Conservation (phyloP, 768 basidiomycete species). For the Suillus cothurnatus region DNA sequence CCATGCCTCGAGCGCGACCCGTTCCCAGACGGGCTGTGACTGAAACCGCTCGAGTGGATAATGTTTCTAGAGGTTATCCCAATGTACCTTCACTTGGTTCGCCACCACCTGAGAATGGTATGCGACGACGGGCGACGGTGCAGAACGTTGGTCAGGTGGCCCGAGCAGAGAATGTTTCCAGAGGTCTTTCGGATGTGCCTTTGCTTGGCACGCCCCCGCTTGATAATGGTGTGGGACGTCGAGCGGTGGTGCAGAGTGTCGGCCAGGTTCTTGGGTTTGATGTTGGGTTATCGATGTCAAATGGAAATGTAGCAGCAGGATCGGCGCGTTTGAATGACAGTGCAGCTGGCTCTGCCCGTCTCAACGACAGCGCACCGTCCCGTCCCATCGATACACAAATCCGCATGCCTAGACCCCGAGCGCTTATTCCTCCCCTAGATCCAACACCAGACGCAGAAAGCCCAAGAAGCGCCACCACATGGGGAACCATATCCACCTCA, state of each 20-base stretch:
- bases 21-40: conserved; percentile 27
- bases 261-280: conserved; percentile 21
- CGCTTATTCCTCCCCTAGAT: conserved; percentile 16
- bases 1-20: conserved; percentile 21
- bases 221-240: conserved; percentile 20
- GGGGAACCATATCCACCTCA: conserved; percentile 37
- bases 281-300: conserved; percentile 10
- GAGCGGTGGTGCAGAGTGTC: conserved; percentile 16
- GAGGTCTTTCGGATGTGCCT: conserved; percentile 20
- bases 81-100: conserved; percentile 15
- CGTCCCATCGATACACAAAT: not conserved
- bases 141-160: conserved; percentile 20
- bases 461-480: conserved; percentile 37
- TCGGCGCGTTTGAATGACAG: conserved; percentile 14
- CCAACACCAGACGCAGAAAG: conserved; percentile 23
- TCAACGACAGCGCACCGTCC: not conserved
- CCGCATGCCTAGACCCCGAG: conserved; percentile 1
- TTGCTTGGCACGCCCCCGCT: conserved; percentile 12
- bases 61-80: conserved; percentile 14
- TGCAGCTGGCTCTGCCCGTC: conserved; percentile 2
- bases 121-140: conserved; percentile 16
- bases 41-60: conserved; percentile 18
- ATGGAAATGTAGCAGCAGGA: conserved; percentile 15
- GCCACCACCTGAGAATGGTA: conserved; percentile 15
- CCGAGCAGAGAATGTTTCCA: conserved; percentile 15